phyloP scores from a whole-genome alignment of 768 basidiomycete genomes.

The Leccinum uliginosum region DNA sequence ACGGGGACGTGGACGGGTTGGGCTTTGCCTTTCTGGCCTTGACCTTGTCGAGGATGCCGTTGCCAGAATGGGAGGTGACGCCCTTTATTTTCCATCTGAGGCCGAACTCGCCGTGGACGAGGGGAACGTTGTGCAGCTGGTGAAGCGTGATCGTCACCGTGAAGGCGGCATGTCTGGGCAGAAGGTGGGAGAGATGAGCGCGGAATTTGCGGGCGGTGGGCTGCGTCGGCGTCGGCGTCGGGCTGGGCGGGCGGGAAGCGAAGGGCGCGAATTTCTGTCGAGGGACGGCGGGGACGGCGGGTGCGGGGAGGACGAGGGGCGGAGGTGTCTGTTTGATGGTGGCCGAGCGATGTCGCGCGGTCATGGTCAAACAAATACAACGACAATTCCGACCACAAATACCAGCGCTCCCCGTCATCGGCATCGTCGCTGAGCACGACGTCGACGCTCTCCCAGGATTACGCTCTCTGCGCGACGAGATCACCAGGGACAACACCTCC shows the following conservation, averaged over 20 bases:
- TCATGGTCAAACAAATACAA: not conserved
- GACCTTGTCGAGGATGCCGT: constrained; percentile 40
- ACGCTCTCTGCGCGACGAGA: constrained; percentile 37
- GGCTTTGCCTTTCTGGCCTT: constrained; percentile 25
- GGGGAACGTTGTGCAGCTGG: constrained; percentile 56
- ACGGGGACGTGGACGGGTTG: not conserved
- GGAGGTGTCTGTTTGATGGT: constrained; percentile 9
- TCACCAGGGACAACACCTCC: constrained; percentile 45
- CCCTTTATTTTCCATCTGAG: constrained; percentile 21
- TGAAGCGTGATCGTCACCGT: constrained; percentile 57
- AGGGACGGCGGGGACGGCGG: not conserved
- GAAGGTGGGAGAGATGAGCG: constrained; percentile 54
- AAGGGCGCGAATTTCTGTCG: not conserved
- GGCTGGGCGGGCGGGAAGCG: constrained; percentile 40
- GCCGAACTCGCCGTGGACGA: not conserved
- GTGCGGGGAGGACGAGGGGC: constrained; percentile 65
- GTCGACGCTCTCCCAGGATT: constrained; percentile 35
- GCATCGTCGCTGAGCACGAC: constrained; percentile 4
- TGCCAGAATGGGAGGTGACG: constrained; percentile 37
- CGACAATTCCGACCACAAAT: not conserved
- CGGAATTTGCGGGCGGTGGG: constrained; percentile 33
- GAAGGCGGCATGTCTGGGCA: constrained; percentile 66
- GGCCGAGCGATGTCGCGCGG: constrained; percentile 20
- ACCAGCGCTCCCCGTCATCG: constrained; percentile 32
- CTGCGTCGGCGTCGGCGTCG: constrained; percentile 65